Evolutionary conservation across 441 rosid genomes (phyloP).

Genomic region (Daphne laureola): DNA sequence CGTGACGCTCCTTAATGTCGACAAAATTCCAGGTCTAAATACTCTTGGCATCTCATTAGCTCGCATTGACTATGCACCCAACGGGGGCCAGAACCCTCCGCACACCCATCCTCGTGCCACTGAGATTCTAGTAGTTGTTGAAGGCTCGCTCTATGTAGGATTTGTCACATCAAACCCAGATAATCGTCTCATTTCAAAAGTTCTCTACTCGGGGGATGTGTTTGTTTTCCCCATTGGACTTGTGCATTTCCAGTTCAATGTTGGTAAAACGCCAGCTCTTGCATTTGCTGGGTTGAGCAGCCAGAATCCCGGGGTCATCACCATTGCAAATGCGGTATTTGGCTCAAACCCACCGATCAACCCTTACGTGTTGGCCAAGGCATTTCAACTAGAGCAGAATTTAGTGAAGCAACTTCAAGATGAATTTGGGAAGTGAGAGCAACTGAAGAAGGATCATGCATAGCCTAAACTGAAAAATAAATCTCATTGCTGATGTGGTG

Average conservation of each 20-base stretch:
- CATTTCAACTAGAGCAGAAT: slow-evolving; percentile 23
- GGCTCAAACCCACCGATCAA: slow-evolving; percentile 29
- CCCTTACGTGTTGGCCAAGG: slow-evolving; percentile 22
- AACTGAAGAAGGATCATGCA: no score
- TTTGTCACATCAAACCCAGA: slow-evolving; percentile 17
- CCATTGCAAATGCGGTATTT: slow-evolving; percentile 29
- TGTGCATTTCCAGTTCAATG: slow-evolving; percentile 44
- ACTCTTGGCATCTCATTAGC: slow-evolving; percentile 27
- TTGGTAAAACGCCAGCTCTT: slow-evolving; percentile 23
- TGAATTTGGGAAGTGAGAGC: slow-evolving; percentile 6
- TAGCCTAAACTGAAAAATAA: no score
- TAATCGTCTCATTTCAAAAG: slow-evolving; percentile 31
- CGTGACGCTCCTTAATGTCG: slow-evolving; percentile 14
- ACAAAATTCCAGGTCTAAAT: slow-evolving; percentile 21
- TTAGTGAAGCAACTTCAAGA: slow-evolving; percentile 19
- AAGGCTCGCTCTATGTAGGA: slow-evolving; percentile 11
- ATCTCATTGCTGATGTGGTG: no score
- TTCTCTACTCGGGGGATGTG: slow-evolving; percentile 39
- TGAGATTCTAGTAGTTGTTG: slow-evolving; percentile 12
- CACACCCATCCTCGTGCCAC: slow-evolving; percentile 27
- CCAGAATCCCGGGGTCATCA: slow-evolving; percentile 36
- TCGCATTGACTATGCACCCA: slow-evolving; percentile 19
- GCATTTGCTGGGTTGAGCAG: slow-evolving; percentile 37
- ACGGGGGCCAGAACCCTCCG: slow-evolving; percentile 23
- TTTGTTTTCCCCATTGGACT: slow-evolving; percentile 47